A percentile compares a stretch with the other conserved stretches of the same genome.
These are phyloP conservation scores for Gomphus bonarii DNA, from an alignment of 1,284 basidiomycete species.

Conservation along the genomic window DNA sequence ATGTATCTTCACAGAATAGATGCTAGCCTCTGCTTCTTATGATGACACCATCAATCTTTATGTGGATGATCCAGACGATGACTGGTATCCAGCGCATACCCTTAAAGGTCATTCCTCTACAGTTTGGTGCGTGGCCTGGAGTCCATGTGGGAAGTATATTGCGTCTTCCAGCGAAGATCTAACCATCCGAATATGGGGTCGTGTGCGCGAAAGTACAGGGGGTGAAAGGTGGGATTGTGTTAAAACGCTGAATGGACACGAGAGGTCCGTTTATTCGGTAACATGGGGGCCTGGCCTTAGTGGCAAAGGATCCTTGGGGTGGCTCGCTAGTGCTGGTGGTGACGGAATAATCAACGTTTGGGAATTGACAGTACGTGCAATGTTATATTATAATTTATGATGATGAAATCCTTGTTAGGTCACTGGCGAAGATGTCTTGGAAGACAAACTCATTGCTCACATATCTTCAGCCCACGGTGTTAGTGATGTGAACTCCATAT, in stretches of 20 bases:
- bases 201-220: slow-evolving; percentile 20
- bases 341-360: slow-evolving; percentile 73
- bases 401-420: slow-evolving; percentile 6
- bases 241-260: slow-evolving; percentile 48
- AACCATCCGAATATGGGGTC: slow-evolving; percentile 64
- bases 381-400: slow-evolving; percentile 13
- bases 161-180: slow-evolving; percentile 78
- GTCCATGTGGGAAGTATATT: slow-evolving; percentile 74
- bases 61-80: slow-evolving; percentile 87
- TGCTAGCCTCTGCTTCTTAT: slow-evolving; percentile 94
- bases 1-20: slow-evolving; percentile 36
- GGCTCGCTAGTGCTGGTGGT: slow-evolving; percentile 64
- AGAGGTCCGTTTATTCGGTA: slow-evolving; percentile 70
- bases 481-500: slow-evolving; percentile 67
- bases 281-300: slow-evolving; percentile 45
- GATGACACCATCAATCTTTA: slow-evolving; percentile 96
- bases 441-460: slow-evolving; percentile 38
- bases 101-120: slow-evolving; percentile 78
- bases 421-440: slow-evolving; percentile 18
- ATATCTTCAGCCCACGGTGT: slow-evolving; percentile 58
- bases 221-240: slow-evolving; percentile 51
- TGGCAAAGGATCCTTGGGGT: slow-evolving; percentile 36
- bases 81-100: slow-evolving; percentile 87
- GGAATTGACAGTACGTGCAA: slow-evolving; percentile 48
- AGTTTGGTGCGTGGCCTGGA: slow-evolving; percentile 85